phyloP scores from a whole-genome alignment of 495 filamentous ascomycete species.

The Hypoxylon cercidicola region DNA sequence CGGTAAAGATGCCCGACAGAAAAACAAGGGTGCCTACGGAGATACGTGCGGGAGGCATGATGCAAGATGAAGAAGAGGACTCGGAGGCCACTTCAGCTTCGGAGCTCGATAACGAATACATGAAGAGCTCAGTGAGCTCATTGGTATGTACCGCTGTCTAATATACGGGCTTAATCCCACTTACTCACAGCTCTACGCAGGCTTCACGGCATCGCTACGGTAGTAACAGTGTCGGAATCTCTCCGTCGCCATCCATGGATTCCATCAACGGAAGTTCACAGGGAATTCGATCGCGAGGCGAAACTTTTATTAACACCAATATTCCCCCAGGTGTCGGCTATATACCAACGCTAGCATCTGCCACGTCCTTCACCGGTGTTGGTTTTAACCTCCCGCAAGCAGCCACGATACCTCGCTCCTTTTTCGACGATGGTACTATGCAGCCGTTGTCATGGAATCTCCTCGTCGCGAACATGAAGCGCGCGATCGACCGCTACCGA shows the following conservation, averaged over 20 bases:
- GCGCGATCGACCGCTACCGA: slow-evolving; percentile 85
- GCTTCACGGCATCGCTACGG: slow-evolving; percentile 68
- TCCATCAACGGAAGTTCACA: slow-evolving; percentile 74
- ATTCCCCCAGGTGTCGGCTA: slow-evolving; percentile 50
- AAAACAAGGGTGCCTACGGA: slow-evolving; percentile 93
- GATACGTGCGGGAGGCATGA: slow-evolving; percentile 86
- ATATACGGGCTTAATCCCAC: neutral
- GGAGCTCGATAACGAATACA: slow-evolving; percentile 75
- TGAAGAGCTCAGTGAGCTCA: slow-evolving; percentile 59
- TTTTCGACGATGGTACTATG: slow-evolving; percentile 83
- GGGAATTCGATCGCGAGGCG: slow-evolving; percentile 55
- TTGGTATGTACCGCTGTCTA: slow-evolving; percentile 54
- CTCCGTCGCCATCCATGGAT: slow-evolving; percentile 91
- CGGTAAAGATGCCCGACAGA: slow-evolving; percentile 88
- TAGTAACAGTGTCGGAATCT: slow-evolving; percentile 73
- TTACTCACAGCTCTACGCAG: slow-evolving; percentile 45
- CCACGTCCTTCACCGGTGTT: slow-evolving; percentile 74
- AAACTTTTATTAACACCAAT: slow-evolving; percentile 60
- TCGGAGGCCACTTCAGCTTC: slow-evolving; percentile 82
- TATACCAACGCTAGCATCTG: slow-evolving; percentile 67
- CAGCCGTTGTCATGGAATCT: slow-evolving; percentile 86
- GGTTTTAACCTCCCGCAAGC: slow-evolving; percentile 64
- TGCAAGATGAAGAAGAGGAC: slow-evolving; percentile 85
- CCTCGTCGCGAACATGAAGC: slow-evolving; percentile 89
- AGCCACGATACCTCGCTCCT: slow-evolving; percentile 76